Evolutionary conservation across 2,329 filamentous ascomycete genomes (phyloP), one percentile per base, ranked within the genome.

Genomic region (Aspergillus ustus): DNA sequence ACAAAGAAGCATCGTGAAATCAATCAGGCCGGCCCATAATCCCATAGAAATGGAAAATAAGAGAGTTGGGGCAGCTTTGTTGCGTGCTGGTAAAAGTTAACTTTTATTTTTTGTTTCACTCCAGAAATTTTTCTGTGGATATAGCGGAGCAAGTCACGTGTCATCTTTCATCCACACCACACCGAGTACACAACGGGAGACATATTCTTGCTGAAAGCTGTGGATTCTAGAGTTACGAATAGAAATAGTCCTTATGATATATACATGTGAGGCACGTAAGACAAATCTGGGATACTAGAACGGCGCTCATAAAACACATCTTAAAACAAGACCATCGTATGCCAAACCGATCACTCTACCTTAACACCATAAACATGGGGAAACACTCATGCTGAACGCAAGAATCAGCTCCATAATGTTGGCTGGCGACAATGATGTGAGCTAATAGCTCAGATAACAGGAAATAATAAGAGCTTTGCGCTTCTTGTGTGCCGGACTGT

Each of bases 271-370:
- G 34, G 37, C 25, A 50, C 20, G 31, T 50, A 50, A 43, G 37
- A 31, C n/a, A 25, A 51, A 19, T 11, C 51, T 45, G 34, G 34
- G 55, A 34, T 57, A 57, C 22, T 57, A 57, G 7, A 52, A 57
- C 22, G 46, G 48, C 61, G 61, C 61, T 63, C 52, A 50, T 49
- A 58, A 63, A 63, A 57, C 53, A 57, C 51, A 59, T 61, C 52
- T 54, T 55, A 25, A 25, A 59, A 49, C 11, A 9, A 57, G 43
- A 51, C 25, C 51, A 44, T 60, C 57, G 19, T 29, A 55, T 60
- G 45, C 34, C 17, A 43, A 52, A 29, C 52, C 31, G 25, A 52
- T 60, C 57, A 53, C 43, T 63, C 57, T 60, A 63, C 49, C 53
- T 50, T 50, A 46, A 54, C 61, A 60, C 53, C 57, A 28, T 54